These are phyloP conservation scores for Diutina scorzettiae DNA, from an alignment of 1,139 yeast genomes.

Conservation along the genomic window DNA sequence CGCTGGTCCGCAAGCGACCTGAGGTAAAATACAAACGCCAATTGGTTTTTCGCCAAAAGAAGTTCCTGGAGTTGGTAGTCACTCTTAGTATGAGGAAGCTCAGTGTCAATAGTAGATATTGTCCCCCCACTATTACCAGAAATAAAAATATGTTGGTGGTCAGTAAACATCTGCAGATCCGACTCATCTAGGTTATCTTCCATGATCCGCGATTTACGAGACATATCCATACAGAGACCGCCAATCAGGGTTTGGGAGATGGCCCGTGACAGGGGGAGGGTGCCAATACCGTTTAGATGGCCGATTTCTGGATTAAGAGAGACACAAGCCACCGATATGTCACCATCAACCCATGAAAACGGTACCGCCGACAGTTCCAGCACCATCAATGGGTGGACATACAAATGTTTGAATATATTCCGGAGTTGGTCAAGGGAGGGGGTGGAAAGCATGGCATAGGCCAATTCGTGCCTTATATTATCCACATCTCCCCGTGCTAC, in stretches of 20 bases:
- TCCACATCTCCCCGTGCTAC: background rate
- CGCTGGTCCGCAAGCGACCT: background rate
- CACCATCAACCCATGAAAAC: background rate
- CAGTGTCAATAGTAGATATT: background rate
- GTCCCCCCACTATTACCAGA: background rate
- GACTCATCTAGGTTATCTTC: background rate
- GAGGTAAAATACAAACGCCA: background rate
- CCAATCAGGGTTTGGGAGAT: background rate
- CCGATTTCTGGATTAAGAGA: background rate
- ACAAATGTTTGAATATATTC: background rate
- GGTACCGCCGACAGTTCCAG: background rate
- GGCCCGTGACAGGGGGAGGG: background rate
- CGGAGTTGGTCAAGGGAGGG: background rate
- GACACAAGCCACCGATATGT: background rate
- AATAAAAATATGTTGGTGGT: background rate
- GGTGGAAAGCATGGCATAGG: background rate
- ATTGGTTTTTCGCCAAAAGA: background rate
- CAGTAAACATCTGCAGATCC: background rate
- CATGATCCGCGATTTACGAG: background rate
- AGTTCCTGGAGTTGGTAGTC: constrained; percentile 1
- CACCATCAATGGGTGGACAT: background rate
- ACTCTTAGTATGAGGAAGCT: background rate
- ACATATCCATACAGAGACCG: background rate
- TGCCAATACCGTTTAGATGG: background rate
- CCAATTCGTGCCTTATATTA: background rate